A percentile compares a stretch with the other conserved stretches of the same genome.
Conservation (phyloP, 2,329 filamentous ascomycete genomes). For the Colletotrichum sp. region DNA sequence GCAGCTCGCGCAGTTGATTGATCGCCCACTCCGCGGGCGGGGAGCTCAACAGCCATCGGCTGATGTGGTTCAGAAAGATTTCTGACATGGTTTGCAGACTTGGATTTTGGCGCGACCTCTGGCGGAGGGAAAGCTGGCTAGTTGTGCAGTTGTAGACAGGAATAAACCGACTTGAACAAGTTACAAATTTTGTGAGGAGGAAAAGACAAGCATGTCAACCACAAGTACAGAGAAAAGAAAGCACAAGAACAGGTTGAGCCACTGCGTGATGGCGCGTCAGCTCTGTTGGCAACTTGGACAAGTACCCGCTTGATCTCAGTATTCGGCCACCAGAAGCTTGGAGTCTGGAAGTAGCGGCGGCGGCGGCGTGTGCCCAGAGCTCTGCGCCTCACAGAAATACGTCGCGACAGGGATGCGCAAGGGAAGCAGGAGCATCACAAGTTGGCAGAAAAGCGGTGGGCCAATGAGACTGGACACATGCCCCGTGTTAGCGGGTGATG, state of each 20-base stretch:
- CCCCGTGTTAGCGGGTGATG: background rate
- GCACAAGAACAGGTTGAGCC: background rate
- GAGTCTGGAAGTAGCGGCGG: conserved; percentile 10
- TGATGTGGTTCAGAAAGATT: conserved; percentile 52
- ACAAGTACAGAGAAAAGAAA: background rate
- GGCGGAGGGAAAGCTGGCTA: background rate
- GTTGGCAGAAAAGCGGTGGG: background rate
- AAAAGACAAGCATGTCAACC: background rate
- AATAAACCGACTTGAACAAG: background rate
- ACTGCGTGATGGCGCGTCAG: conserved; percentile 12
- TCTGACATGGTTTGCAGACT: conserved; percentile 53
- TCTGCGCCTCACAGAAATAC: conserved; percentile 21
- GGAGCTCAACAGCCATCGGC: conserved; percentile 80
- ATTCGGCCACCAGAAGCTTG: conserved; percentile 10
- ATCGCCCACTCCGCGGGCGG: conserved; percentile 93
- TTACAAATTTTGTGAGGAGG: background rate
- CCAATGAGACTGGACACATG: background rate
- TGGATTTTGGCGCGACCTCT: background rate
- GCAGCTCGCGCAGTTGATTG: conserved; percentile 76
- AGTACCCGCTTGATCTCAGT: conserved; percentile 13
- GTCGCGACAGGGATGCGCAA: conserved; percentile 15
- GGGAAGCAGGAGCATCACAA: background rate
- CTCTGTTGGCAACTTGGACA: conserved; percentile 15
- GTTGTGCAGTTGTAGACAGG: background rate
- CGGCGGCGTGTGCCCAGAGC: conserved; percentile 21